A percentile compares a stretch with the other conserved stretches of the same genome.
Conservation (phyloP, 2,329 filamentous ascomycete genomes). For the Blastomyces percursus region DNA sequence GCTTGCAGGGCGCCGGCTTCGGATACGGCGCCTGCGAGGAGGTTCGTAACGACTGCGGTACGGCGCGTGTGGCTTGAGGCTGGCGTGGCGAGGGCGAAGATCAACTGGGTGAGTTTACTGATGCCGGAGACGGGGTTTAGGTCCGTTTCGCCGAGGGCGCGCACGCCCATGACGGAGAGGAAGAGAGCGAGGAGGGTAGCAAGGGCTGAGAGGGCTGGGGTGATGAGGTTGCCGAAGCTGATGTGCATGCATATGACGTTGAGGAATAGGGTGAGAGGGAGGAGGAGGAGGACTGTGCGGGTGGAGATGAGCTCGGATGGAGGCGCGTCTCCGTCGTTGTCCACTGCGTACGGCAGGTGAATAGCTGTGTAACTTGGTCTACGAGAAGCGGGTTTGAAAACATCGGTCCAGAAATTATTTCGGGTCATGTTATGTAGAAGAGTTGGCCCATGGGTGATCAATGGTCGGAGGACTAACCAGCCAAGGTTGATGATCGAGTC, state of each 20-base stretch:
- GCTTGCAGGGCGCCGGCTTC: constrained; percentile 83
- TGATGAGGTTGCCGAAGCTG: constrained; percentile 73
- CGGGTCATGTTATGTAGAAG: constrained; percentile 24
- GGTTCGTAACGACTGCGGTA: constrained; percentile 77
- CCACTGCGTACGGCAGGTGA: constrained; percentile 10
- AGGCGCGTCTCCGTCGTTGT: constrained; percentile 64
- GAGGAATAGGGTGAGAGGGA: constrained; percentile 63
- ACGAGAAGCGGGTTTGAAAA: constrained; percentile 14
- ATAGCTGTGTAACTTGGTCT: neutral
- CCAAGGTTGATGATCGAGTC: constrained; percentile 82
- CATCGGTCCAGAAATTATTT: constrained; percentile 18
- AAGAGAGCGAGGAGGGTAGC: constrained; percentile 75
- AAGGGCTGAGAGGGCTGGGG: constrained; percentile 60
- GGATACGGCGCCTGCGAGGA: constrained; percentile 81
- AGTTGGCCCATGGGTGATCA: constrained; percentile 40
- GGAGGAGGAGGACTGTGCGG: constrained; percentile 59
- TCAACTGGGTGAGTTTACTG: constrained; percentile 87
- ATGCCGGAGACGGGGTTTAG: constrained; percentile 95
- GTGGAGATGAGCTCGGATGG: constrained; percentile 67
- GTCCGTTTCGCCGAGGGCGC: constrained; percentile 68
- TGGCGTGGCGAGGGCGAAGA: constrained; percentile 85
- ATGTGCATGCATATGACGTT: constrained; percentile 73
- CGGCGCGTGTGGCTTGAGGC: constrained; percentile 67
- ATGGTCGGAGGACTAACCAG: constrained; percentile 59
- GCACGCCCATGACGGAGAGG: constrained; percentile 53